Evolutionary conservation across 2,329 filamentous ascomycete genomes (phyloP), one percentile per base, ranked within the genome.

Genomic region (Xylaria sp.): DNA sequence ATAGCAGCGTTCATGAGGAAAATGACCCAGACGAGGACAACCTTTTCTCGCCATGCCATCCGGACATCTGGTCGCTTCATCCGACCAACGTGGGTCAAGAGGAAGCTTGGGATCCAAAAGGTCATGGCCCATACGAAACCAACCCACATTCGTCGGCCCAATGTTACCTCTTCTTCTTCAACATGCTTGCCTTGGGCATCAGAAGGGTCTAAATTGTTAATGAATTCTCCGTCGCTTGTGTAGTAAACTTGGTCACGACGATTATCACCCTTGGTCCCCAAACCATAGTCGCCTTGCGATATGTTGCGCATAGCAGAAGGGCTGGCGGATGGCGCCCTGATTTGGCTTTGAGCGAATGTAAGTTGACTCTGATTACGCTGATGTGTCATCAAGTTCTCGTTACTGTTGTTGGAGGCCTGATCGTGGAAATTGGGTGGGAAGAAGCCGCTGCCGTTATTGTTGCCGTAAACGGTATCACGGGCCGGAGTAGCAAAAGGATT

Each of bases 61-160:
- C 96, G 92, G 9, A 99, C 93, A 81, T 99, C 96, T 1, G 94
- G 96, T 64, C 96, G 91, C 82, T 97, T 97, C 96, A 99, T 99
- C 25, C 95, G 92, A 37, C 96, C 96, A 66, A 98, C 77, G 68
- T 86, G 91, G n/a, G 88, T 87, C 18, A 99, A 88, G 1, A 92
- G 73, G 57, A 93, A 92, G 0, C 95, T 98, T 0, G 96, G 96
- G 73, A 98, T 96, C 92, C 93, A 98, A 79, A 93, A 98, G 0
- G 96, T 99, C 58, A 97, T 73, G 0, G 88, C 87, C 94, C 94
- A 98, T 2, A 96, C 93, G 48, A 96, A 80, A 1, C 81, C 87
- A 27, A 97, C 90, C 96, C 96, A 99, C 1, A 89, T 76, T 48
- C 92, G 91, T 72, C 96, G 90, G 54, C 85, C 84, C 2, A 82